Conservation (phyloP, 2,329 filamentous ascomycete species). For the Scytalidium sp. region DNA sequence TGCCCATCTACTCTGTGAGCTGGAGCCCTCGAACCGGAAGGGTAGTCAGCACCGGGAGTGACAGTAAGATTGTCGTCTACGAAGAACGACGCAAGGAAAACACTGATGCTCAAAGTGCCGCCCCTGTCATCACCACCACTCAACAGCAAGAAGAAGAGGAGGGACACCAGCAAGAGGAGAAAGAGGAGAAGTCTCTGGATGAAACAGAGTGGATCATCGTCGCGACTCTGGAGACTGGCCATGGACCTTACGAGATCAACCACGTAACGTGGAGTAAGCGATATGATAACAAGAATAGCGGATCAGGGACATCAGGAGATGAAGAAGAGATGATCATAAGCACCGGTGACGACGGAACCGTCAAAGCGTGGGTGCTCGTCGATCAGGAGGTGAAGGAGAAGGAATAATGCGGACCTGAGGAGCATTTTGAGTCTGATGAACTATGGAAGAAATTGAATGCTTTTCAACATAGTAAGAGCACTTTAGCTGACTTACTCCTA, state of each 20-base stretch:
- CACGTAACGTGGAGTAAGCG: constrained; percentile 84
- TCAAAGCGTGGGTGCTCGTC: constrained; percentile 74
- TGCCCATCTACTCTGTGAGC: constrained; percentile 78
- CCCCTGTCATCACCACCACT: constrained; percentile 5
- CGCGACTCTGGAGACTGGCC: constrained; percentile 67
- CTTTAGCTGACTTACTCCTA: too few species aligned
- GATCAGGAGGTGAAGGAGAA: constrained; percentile 6
- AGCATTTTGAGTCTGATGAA: too few species aligned
- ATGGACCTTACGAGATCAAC: constrained; percentile 93
- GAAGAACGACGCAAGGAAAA: constrained; percentile 48
- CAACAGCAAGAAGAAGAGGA: background rate
- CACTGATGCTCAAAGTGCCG: background rate
- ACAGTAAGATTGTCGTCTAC: constrained; percentile 79
- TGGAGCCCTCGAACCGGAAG: constrained; percentile 80
- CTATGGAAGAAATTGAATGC: too few species aligned
- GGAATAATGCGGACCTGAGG: background rate
- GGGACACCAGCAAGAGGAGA: background rate
- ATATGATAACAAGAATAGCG: constrained; percentile 60
- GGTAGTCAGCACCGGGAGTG: constrained; percentile 85
- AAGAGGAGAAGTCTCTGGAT: background rate
- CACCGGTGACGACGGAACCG: constrained; percentile 87
- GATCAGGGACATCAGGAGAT: constrained; percentile 49
- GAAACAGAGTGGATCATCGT: constrained; percentile 68
- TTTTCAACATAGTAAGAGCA: too few species aligned
- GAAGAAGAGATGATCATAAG: constrained; percentile 83